Conservation (phyloP, 2,329 filamentous ascomycete species). For the Coleophoma cylindrospora region DNA sequence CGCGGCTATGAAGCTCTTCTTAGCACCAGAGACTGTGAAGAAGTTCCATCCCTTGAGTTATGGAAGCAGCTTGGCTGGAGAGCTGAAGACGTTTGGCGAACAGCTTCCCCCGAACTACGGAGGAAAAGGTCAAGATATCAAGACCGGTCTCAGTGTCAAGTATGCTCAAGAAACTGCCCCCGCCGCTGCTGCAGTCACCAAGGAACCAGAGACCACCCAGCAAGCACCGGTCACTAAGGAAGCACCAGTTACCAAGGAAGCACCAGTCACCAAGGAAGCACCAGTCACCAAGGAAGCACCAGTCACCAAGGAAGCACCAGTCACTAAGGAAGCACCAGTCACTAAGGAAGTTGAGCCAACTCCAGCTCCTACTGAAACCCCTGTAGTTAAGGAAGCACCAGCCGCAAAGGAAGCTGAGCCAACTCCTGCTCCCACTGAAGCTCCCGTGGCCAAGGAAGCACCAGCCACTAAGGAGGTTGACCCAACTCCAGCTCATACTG, state of each 20-base stretch:
- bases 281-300: neutral
- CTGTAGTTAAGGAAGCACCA: neutral
- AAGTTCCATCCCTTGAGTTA: constrained; percentile 77
- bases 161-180: constrained; percentile 12
- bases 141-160: constrained; percentile 24
- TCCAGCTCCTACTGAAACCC: neutral
- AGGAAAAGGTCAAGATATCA: constrained; percentile 54
- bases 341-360: neutral
- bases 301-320: neutral
- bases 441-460: neutral
- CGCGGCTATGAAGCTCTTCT: constrained; percentile 68
- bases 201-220: neutral
- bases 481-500: neutral
- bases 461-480: neutral
- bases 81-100: constrained; percentile 53
- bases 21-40: constrained; percentile 67
- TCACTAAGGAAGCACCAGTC: neutral
- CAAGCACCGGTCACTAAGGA: neutral
- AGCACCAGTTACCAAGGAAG: neutral
- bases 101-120: constrained; percentile 74
- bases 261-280: neutral
- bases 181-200: constrained; percentile 9
- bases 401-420: neutral
- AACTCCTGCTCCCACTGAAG: neutral
- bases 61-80: constrained; percentile 61